Evolutionary conservation across 2,329 filamentous ascomycete species (phyloP).

Genomic region (Mariannaea elegans): DNA sequence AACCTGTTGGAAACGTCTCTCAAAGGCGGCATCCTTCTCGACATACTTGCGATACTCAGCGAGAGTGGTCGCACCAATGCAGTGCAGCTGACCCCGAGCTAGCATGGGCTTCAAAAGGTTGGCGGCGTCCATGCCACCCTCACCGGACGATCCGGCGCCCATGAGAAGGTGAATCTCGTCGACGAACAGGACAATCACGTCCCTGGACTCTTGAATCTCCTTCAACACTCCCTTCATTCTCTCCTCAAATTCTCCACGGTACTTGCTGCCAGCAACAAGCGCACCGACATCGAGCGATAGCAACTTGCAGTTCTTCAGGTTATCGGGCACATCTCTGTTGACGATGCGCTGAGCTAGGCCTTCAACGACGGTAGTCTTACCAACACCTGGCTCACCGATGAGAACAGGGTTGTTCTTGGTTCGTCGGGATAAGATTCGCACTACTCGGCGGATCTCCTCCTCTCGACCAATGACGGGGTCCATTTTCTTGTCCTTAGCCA

Average conservation of each 20-base stretch:
- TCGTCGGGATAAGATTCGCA: conserved; percentile 89
- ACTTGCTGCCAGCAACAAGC: conserved; percentile 96
- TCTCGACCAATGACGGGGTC: conserved; percentile 97
- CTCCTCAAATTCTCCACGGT: conserved; percentile 98
- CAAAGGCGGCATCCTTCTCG: conserved; percentile 97
- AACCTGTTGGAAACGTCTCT: conserved; percentile 98
- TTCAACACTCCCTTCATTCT: conserved; percentile 99
- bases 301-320: conserved; percentile 90
- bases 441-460: conserved; percentile 91
- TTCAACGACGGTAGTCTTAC: conserved; percentile 98
- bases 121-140: conserved; percentile 98
- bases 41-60: conserved; percentile 98
- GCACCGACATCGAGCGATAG: conserved; percentile 96
- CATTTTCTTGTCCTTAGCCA: conserved; percentile 97
- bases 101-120: conserved; percentile 99
- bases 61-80: conserved; percentile 95
- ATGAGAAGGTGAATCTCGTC: conserved; percentile 99
- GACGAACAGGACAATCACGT: conserved; percentile 97
- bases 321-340: conserved; percentile 95
- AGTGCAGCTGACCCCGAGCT: conserved; percentile 94
- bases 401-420: conserved; percentile 99
- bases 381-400: conserved; percentile 97
- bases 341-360: conserved; percentile 95
- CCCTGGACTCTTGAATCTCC: conserved; percentile 92
- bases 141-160: conserved; percentile 93